These are phyloP conservation scores for Apiotrichum sp. DNA, from an alignment of 1,284 basidiomycete species.

Conservation along the genomic window DNA sequence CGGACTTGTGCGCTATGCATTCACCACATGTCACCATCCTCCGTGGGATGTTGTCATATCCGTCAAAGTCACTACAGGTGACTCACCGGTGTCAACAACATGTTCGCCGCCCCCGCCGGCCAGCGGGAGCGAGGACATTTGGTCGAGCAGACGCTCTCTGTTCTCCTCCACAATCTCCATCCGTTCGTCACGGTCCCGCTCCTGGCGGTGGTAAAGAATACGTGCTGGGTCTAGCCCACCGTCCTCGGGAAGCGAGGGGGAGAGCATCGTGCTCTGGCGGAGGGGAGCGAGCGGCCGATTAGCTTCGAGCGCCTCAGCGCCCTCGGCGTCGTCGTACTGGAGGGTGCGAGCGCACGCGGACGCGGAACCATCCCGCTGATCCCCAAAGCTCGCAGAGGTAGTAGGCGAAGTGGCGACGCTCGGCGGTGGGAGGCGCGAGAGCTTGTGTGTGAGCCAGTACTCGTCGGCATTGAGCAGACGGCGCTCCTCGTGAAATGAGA, in stretches of 20 bases:
- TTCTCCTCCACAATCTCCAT: conserved; percentile 40
- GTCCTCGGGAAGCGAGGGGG: conserved; percentile 23
- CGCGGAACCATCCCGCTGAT: not conserved
- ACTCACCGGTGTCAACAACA: conserved; percentile 19
- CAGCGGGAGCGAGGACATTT: not conserved
- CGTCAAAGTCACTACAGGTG: not conserved
- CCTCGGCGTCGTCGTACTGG: conserved; percentile 9
- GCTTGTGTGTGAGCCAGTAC: conserved; percentile 44
- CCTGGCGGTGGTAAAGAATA: conserved; percentile 20
- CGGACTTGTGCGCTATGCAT: too few species aligned
- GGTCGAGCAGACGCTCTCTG: conserved; percentile 23
- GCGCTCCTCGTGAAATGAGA: conserved; percentile 45
- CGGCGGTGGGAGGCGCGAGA: conserved; percentile 37
- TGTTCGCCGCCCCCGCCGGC: not conserved
- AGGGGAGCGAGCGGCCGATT: not conserved
- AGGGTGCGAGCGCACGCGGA: not conserved
- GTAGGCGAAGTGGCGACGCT: conserved; percentile 16
- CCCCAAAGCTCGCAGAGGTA: not conserved
- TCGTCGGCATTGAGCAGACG: conserved; percentile 43
- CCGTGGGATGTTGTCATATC: too few species aligned
- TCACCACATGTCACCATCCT: too few species aligned
- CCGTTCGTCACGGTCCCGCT: conserved; percentile 35
- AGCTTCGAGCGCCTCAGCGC: conserved; percentile 1
- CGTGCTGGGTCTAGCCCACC: conserved; percentile 28
- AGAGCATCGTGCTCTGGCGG: conserved; percentile 20